A percentile compares a stretch with the other conserved stretches of the same genome.
Evolutionary conservation across 176 grass and related monocot species (phyloP).

Genomic region (Aechmea fasciata): DNA sequence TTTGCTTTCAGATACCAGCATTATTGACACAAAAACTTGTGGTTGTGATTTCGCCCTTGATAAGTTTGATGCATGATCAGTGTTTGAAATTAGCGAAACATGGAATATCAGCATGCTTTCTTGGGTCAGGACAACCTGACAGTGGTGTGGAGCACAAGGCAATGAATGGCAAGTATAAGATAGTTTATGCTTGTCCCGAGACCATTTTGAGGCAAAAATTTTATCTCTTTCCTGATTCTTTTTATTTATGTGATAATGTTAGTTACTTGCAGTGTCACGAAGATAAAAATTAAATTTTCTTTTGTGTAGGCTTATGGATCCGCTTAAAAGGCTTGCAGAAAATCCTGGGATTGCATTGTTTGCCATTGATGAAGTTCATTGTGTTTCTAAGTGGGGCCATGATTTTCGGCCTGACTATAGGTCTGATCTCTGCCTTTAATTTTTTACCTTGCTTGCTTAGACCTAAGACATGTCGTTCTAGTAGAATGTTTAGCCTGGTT

Average conservation of each 20-base stretch:
- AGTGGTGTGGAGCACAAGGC: slow-evolving; percentile 68
- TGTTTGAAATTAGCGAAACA: slow-evolving; percentile 82
- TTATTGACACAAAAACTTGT: slow-evolving; percentile 69
- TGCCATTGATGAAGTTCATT: slow-evolving; percentile 92
- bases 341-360: slow-evolving; percentile 88
- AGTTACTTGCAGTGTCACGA: slow-evolving; percentile 7
- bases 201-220: slow-evolving; percentile 67
- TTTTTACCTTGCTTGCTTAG: neutral
- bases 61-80: slow-evolving; percentile 98
- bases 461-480: neutral
- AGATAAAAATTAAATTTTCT: slow-evolving; percentile 1
- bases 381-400: slow-evolving; percentile 97
- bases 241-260: neutral
- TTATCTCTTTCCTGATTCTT: slow-evolving; percentile 1
- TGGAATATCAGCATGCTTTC: slow-evolving; percentile 88
- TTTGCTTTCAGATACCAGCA: slow-evolving; percentile 93
- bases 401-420: slow-evolving; percentile 95
- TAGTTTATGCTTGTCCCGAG: slow-evolving; percentile 94
- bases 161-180: slow-evolving; percentile 84
- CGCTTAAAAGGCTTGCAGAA: slow-evolving; percentile 80
- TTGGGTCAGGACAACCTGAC: slow-evolving; percentile 92
- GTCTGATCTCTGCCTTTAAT: slow-evolving; percentile 47
- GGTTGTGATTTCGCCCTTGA: slow-evolving; percentile 82
- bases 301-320: slow-evolving; percentile 65
- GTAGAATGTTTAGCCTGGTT: too few relatives aligned